Base-by-base conservation (phyloP, 805 yeast genomes). In the Starmera dryadoides region DNA sequence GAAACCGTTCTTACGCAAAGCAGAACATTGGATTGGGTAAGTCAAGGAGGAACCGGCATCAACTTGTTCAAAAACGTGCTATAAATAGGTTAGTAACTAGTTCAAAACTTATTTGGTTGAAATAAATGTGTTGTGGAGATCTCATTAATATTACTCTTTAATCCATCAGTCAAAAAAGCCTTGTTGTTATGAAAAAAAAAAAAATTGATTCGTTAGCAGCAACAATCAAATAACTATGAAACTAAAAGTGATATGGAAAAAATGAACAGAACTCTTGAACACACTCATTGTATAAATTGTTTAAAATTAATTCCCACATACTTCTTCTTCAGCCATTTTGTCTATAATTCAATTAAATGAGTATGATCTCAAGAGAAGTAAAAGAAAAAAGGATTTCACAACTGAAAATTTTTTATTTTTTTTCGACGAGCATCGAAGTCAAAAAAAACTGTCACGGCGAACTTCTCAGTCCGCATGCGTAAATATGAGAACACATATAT, bases 1-100 rank as follows among this genome's bases (percentile, higher is more conserved):
- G 82, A 86, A 94, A 66, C 98, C 98, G 79, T 80, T 85, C 94
- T 93, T 93, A 82, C 98, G 89, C 74, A 93, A 87, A 57, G 98
- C 96, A 64, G 98, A 93, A 85, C 98, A 91, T 82, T 91, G 98
- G 80, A 82, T 75, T 81, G 98, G 98, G 95, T 67, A 91, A 69
- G 97, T 91, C 64, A 80, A 69, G 68, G 98, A 91, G 73, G 98
- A 89, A 73, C 97, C 98, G 64, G 98, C 98, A 71, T 86, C 93
- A 68, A 85, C 98, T 79, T 89, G 78, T 75, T 89, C 97, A 75
- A 91, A 91, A 72, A 80, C 77, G 81, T 88, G 96, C 88, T 86
- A 36, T 16, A 7, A 33, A 6, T 7, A 12, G 23, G 48, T 43
- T 43, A 45, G 48, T 43, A 40, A 8, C n/a, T 4, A 5, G n/a